Base-by-base conservation (phyloP, 179 eudicot species). In the Camellia oleifera region DNA sequence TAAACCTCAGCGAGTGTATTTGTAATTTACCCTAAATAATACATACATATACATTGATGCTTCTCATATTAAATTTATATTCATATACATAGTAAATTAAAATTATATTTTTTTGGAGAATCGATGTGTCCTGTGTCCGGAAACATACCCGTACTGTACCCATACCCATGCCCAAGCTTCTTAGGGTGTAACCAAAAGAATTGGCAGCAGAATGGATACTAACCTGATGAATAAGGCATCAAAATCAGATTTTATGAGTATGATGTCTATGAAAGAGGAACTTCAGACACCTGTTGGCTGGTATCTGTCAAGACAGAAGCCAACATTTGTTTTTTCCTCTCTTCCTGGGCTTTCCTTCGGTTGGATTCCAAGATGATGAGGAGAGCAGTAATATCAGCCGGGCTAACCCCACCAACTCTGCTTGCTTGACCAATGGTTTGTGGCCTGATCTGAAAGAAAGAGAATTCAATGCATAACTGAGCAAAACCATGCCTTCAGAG, bases 401-500 rank as follows among this genome's bases (percentile, higher is more conserved):
- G 97, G 88, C 88, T 96, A 65, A 96, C 98, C 50, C 99, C 99
- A 42, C 97, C 99, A 9, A 94, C 98, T 89, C 98, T 87, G 82
- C 96, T 91, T 56, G 98, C 99, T 86, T 96, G 99, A 66, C 99
- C 99, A 20, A 96, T 88, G 10, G 99, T 96, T 82, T 96, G 96
- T 44, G 99, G 99, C 81, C 92, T 92, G 65, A 96, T 92, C 98
- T 95, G 90, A 66, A 77, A 74, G n/a, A 53, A 77, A 40, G 7
- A n/a, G 15, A 48, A 69, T 40, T 32, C 6, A 52, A 7, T 52
- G 8, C 45, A 56, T 57, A 53, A 78, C 40, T 4, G 12, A 65
- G 52, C 23, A 56, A 65, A 46, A 23, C 52, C 52, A 8, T 48
- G 45, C 20, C 18, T 14, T 63, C 14, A 2, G 23, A 45, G 44